Conservation (phyloP, 768 basidiomycete species). For the Rhodotorula babjevae region DNA sequence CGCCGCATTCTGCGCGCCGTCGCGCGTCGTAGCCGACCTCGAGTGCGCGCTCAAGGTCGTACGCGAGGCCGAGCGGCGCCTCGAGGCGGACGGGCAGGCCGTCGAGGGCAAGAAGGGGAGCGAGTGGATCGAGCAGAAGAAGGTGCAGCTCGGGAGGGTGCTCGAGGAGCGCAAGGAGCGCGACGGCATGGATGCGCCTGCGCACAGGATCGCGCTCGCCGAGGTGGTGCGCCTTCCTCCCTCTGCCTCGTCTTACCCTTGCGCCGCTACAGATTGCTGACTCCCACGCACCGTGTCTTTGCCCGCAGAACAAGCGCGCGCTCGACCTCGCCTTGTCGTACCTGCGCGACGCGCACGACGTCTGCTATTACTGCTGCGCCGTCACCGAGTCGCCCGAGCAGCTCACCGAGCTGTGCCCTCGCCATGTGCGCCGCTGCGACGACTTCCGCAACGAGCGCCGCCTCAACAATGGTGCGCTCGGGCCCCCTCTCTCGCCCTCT, state of each 20-base stretch:
- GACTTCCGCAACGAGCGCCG: constrained; percentile 6
- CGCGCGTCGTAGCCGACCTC: constrained; percentile 60
- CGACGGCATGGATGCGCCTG: constrained; percentile 46
- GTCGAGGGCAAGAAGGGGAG: constrained; percentile 49
- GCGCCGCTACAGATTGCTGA: too few species aligned
- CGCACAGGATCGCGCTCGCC: constrained; percentile 68
- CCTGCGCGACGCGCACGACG: constrained; percentile 82
- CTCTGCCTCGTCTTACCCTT: too few species aligned
- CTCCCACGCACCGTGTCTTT: too few species aligned
- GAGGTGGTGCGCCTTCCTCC: constrained; percentile 29
- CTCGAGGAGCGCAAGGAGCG: constrained; percentile 22
- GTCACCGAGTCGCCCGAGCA: constrained; percentile 90
- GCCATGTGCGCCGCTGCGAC: constrained; percentile 76
- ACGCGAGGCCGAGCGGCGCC: constrained; percentile 24
- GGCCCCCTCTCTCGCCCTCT: constrained; percentile 21
- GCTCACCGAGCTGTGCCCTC: constrained; percentile 87
- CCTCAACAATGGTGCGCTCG: constrained; percentile 6
- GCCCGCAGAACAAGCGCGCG: constrained; percentile 60
- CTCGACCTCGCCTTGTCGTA: constrained; percentile 92
- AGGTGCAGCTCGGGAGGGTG: constrained; percentile 7
- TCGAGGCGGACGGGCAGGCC: constrained; percentile 65
- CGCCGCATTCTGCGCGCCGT: constrained; percentile 71
- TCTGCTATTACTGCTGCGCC: constrained; percentile 96
- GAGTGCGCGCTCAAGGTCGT: constrained; percentile 11
- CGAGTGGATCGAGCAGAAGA: constrained; percentile 55